Percentiles rank a stretch among this genome's conserved stretches.
These are phyloP conservation scores for Moringa oleifera DNA, from an alignment of 345 rosid genomes.

Conservation along the genomic window DNA sequence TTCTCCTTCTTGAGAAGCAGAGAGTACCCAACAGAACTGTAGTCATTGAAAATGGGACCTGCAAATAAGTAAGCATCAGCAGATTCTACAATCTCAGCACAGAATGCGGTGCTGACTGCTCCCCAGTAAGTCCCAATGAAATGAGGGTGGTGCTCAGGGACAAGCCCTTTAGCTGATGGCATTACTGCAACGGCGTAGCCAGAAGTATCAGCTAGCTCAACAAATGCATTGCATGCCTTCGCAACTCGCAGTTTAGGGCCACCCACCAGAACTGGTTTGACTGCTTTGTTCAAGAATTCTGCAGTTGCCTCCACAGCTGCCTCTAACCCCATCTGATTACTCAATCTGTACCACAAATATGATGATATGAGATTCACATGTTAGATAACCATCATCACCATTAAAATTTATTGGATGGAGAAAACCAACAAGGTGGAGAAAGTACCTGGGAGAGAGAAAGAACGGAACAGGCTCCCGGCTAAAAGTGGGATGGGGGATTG, in stretches of 20 bases:
- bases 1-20: conserved; percentile 82
- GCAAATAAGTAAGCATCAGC: conserved; percentile 83
- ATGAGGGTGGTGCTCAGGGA: conserved; percentile 71
- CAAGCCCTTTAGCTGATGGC: conserved; percentile 75
- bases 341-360: conserved; percentile 31
- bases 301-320: conserved; percentile 76
- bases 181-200: conserved; percentile 62
- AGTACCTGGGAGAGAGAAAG: conserved; percentile 51
- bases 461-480: conserved; percentile 70
- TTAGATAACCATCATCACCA: not conserved
- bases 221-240: conserved; percentile 46
- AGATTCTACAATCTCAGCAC: conserved; percentile 81
- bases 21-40: conserved; percentile 81
- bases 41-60: conserved; percentile 78
- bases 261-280: conserved; percentile 69
- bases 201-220: conserved; percentile 56
- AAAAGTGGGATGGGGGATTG: conserved; percentile 67
- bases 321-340: conserved; percentile 53
- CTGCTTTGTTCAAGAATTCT: conserved; percentile 70
- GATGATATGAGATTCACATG: not conserved
- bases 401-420: not conserved
- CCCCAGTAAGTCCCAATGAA: conserved; percentile 87
- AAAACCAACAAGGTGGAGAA: not conserved
- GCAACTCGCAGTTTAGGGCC: conserved; percentile 69
- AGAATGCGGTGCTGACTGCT: conserved; percentile 69